Conservation (phyloP, 73 alveolate species). For the Stentor coeruleus region DNA sequence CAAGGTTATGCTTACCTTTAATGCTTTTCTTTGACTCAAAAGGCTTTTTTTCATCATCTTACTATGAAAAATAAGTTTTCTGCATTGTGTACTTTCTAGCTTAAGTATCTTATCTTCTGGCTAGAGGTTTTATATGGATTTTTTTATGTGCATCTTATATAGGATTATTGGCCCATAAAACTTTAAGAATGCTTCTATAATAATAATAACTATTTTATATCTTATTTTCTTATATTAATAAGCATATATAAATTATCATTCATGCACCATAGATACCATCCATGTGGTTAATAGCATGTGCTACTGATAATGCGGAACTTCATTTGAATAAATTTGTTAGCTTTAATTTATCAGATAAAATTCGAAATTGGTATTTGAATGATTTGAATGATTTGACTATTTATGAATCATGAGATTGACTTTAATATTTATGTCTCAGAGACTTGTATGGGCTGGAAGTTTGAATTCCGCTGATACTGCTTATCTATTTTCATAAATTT, state of each 20-base stretch:
- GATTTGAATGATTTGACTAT: neutral
- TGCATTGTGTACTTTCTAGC: neutral
- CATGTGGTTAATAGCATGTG: neutral
- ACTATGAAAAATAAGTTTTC: neutral
- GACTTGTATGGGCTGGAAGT: neutral
- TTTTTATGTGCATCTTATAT: no score
- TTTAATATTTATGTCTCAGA: neutral
- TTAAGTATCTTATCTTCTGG: neutral
- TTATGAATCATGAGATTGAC: neutral
- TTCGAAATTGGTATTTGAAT: neutral
- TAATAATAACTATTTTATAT: no score
- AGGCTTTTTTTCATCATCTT: no score
- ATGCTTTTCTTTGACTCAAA: no score
- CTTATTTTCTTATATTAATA: no score
- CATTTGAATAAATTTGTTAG: neutral
- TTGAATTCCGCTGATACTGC: constrained; percentile 2
- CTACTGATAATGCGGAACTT: neutral
- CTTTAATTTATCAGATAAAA: neutral
- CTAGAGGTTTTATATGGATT: no score
- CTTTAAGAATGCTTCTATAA: no score
- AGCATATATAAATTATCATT: neutral
- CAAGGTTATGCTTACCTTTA: no score
- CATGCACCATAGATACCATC: neutral
- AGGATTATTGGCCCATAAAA: no score
- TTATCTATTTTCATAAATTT: neutral